Conservation (phyloP, 192 early-diverging fungal species). For the Coemansia furcata region DNA sequence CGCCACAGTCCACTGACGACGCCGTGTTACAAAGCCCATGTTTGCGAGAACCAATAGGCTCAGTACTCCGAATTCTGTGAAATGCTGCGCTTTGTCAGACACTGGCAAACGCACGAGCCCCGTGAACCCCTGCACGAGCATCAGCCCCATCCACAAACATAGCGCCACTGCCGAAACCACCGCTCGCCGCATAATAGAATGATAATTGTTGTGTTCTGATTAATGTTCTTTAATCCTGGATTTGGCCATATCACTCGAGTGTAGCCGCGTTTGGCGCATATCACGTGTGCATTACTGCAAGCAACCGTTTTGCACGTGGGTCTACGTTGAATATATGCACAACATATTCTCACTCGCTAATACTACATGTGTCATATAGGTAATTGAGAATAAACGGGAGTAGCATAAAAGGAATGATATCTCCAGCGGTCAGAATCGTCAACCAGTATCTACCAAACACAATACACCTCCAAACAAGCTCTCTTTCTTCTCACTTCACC, state of each 20-base stretch:
- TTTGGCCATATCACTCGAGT: neutral
- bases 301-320: neutral
- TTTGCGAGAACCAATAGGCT: constrained; percentile 12
- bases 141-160: constrained; percentile 21
- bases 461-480: neutral
- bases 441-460: neutral
- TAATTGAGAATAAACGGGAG: neutral
- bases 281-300: constrained; percentile 1
- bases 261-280: neutral
- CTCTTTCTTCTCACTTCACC: neutral
- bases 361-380: neutral
- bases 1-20: constrained; percentile 23
- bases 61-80: constrained; percentile 38
- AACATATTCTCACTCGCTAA: neutral
- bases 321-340: neutral
- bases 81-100: constrained; percentile 42
- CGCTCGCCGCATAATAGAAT: neutral
- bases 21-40: constrained; percentile 22
- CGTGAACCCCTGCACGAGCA: constrained; percentile 41
- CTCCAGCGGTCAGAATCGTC: neutral
- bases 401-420: neutral
- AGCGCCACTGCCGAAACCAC: constrained; percentile 7
- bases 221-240: neutral
- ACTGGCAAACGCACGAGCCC: constrained; percentile 18
- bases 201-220: no score